Evolutionary conservation across 2,329 filamentous ascomycete genomes (phyloP).

Genomic region (Phoma sp.): DNA sequence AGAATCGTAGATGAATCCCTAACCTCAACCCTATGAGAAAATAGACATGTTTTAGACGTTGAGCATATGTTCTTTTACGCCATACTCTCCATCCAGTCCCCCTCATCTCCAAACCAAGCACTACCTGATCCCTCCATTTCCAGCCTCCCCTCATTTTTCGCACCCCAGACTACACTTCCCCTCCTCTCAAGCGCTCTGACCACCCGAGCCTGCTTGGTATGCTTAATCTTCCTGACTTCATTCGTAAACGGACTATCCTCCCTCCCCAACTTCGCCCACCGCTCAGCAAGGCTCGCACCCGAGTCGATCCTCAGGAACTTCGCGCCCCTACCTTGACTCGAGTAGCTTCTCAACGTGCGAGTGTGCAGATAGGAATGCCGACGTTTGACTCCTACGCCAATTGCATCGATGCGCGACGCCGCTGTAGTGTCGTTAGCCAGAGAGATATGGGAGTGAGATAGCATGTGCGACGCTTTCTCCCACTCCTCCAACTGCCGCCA

Average conservation of each 20-base stretch:
- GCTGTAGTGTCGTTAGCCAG: not conserved
- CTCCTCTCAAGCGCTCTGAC: not conserved
- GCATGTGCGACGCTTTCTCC: constrained; percentile 4
- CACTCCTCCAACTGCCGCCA: not conserved
- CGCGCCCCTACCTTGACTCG: not conserved
- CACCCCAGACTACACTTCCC: not conserved
- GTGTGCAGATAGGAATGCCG: too few relatives aligned
- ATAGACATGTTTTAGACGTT: too few relatives aligned
- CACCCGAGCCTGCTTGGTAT: too few relatives aligned
- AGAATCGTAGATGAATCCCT: too few relatives aligned
- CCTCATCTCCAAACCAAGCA: too few relatives aligned
- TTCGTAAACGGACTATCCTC: not conserved
- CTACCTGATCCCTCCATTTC: too few relatives aligned
- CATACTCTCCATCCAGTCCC: too few relatives aligned
- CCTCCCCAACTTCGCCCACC: not conserved
- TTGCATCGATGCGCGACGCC: not conserved
- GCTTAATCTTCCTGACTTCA: not conserved
- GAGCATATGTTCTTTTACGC: too few relatives aligned
- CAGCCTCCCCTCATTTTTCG: too few relatives aligned
- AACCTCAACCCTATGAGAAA: too few relatives aligned
- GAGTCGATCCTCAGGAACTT: not conserved
- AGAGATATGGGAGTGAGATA: not conserved
- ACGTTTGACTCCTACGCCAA: not conserved
- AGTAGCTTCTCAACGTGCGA: not conserved
- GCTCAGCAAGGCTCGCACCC: not conserved